A percentile compares a stretch with the other conserved stretches of the same genome.
These are phyloP conservation scores for Iberis pinnata DNA, from an alignment of 345 rosid species.

Conservation along the genomic window DNA sequence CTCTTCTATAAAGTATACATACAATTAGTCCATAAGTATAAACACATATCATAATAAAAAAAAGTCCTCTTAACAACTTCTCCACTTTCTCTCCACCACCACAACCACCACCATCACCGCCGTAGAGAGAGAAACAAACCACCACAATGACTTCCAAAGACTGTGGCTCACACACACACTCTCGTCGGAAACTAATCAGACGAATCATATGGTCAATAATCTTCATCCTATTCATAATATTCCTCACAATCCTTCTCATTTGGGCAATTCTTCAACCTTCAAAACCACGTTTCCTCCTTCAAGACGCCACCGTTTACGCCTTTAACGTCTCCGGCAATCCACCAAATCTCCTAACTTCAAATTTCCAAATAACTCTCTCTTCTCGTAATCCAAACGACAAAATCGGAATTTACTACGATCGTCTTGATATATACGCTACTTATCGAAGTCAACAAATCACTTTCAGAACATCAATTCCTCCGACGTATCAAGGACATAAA, in stretches of 20 bases:
- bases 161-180: slow-evolving; percentile 40
- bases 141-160: slow-evolving; percentile 41
- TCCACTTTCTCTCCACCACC: slow-evolving; percentile 14
- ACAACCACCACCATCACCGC: not conserved
- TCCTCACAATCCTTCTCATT: slow-evolving; percentile 51
- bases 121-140: too few relatives aligned
- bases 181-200: slow-evolving; percentile 28
- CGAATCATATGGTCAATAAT: slow-evolving; percentile 38
- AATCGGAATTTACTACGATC: slow-evolving; percentile 44
- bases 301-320: slow-evolving; percentile 78
- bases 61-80: slow-evolving; percentile 17
- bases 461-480: slow-evolving; percentile 44
- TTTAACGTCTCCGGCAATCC: slow-evolving; percentile 58
- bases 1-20: slow-evolving; percentile 22
- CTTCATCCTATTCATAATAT: slow-evolving; percentile 44
- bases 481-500: slow-evolving; percentile 52
- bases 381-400: slow-evolving; percentile 72
- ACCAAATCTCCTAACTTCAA: slow-evolving; percentile 67
- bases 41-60: too few relatives aligned
- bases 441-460: slow-evolving; percentile 79
- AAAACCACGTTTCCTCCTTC: slow-evolving; percentile 74
- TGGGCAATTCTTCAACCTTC: slow-evolving; percentile 86
- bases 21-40: slow-evolving; percentile 4
- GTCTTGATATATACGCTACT: slow-evolving; percentile 41
- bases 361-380: slow-evolving; percentile 68